phyloP scores from a whole-genome alignment of 2,329 filamentous ascomycete genomes.

The Aquanectria penicillioides region DNA sequence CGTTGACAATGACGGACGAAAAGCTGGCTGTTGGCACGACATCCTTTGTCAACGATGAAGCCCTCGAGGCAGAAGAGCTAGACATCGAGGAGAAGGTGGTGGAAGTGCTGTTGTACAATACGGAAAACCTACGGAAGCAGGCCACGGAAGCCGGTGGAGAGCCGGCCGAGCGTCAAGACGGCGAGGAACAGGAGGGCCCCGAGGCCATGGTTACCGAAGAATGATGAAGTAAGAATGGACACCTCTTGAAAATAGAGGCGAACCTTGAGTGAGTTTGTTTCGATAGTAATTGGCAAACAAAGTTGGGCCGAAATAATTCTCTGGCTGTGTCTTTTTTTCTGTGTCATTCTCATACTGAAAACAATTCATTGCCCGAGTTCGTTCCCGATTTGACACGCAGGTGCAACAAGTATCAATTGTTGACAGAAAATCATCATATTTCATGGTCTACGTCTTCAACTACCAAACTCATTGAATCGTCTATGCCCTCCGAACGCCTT shows the following conservation, averaged over 20 bases:
- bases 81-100: slow-evolving; percentile 52
- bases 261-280: neutral
- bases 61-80: slow-evolving; percentile 42
- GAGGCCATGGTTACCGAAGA: slow-evolving; percentile 22
- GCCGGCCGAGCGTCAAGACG: slow-evolving; percentile 32
- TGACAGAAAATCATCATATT: slow-evolving; percentile 43
- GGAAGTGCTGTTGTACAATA: slow-evolving; percentile 55
- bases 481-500: slow-evolving; percentile 53
- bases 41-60: slow-evolving; percentile 36
- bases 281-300: too few relatives aligned
- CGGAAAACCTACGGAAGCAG: slow-evolving; percentile 60
- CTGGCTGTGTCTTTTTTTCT: too few relatives aligned
- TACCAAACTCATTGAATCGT: slow-evolving; percentile 51
- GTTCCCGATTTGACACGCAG: too few relatives aligned
- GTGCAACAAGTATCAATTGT: neutral
- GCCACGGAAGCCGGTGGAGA: slow-evolving; percentile 38
- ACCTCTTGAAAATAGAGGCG: neutral
- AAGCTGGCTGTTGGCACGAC: slow-evolving; percentile 45
- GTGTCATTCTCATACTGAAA: neutral
- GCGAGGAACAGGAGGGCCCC: slow-evolving; percentile 22
- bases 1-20: slow-evolving; percentile 45
- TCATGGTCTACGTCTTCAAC: slow-evolving; percentile 46
- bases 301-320: too few relatives aligned
- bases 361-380: neutral
- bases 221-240: neutral